A percentile compares a stretch with the other conserved stretches of the same genome.
These are phyloP conservation scores for Calocera viscosa DNA, from an alignment of 768 basidiomycete genomes.

Conservation along the genomic window DNA sequence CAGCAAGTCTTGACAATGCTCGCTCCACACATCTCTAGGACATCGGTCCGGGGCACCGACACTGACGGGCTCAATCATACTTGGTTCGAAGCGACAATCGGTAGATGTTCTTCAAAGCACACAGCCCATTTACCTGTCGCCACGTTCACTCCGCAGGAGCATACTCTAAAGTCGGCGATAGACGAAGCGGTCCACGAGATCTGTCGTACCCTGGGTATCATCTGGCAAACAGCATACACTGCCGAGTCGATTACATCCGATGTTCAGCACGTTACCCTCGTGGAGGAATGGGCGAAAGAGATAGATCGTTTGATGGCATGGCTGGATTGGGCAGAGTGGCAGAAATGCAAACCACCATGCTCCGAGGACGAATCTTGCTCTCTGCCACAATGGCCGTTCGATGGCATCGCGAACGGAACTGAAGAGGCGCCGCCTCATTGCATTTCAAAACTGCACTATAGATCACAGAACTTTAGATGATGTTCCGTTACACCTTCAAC, in stretches of 20 bases:
- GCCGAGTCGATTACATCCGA: not conserved
- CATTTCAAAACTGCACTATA: not conserved
- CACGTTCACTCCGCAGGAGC: not conserved
- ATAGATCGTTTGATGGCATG: slow-evolving; percentile 7
- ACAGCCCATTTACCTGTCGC: not conserved
- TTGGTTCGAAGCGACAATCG: not conserved
- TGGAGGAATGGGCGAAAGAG: slow-evolving; percentile 9
- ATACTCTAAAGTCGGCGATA: not conserved
- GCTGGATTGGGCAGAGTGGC: slow-evolving; percentile 11
- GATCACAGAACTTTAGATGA: not conserved
- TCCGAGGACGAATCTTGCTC: not conserved
- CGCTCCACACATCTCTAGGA: not conserved
- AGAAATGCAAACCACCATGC: slow-evolving; percentile 7
- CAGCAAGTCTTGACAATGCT: not conserved
- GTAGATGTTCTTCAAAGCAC: not conserved
- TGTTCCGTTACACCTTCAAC: not conserved
- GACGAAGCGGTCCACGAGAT: not conserved
- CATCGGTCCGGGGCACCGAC: not conserved
- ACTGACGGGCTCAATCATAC: not conserved
- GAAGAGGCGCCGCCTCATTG: not conserved
- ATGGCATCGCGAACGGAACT: not conserved
- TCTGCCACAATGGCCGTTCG: not conserved
- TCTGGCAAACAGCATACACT: not conserved
- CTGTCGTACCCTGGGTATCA: not conserved
- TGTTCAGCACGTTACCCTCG: not conserved